Base-by-base conservation (phyloP, 1,139 yeast genomes). In the Candida frijolesensis region DNA sequence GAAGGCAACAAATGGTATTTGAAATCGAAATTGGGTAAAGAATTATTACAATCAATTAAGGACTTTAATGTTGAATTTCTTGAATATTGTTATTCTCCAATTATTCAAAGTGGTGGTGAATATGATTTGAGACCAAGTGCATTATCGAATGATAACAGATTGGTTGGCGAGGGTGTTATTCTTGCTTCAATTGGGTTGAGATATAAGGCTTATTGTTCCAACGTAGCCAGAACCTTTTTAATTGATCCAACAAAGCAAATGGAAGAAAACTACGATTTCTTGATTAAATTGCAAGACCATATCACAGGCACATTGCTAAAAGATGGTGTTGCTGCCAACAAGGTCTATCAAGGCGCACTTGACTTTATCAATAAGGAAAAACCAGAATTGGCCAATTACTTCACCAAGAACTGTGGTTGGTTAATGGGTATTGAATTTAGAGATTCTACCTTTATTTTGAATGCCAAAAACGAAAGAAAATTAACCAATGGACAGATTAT, bases 61-160 rank as follows among this genome's bases (percentile, higher is more conserved):
- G 84, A 83, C 50, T 87, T 90, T 59, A 96, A 90, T 61, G 76
- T 87, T 3, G 85, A 83, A 54, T 83, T 84, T 56, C 72, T 94
- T 35, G 98, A 94, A 67, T 94, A 97, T 97, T 89, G 97, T 60
- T 91, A 90, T 67, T 84, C 91, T 45, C 98, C 99, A 30, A 88
- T 90, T 51, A 80, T 94, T 52, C 96, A 92, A 70, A 87, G 96
- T 60, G 96, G 96, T 48, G 91, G 90, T 42, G 84, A 84, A 49
- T 92, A 85, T 64, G 96, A 91, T 66, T 76, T 92, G 63, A 86
- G 80, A 61, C 95, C 96, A 44, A 86, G 95, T 56, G 97, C 96
- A 1, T 81, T 85, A 57, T 86, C 96, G 0, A 81, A 82, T 49
- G 81, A 84, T 54, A 82, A 83, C 47, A 79, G 78, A 57, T 77